Percentiles rank a stretch among this genome's conserved stretches.
Evolutionary conservation across 805 yeast genomes (phyloP).

Genomic region (Nakazawaea wyomingensis): DNA sequence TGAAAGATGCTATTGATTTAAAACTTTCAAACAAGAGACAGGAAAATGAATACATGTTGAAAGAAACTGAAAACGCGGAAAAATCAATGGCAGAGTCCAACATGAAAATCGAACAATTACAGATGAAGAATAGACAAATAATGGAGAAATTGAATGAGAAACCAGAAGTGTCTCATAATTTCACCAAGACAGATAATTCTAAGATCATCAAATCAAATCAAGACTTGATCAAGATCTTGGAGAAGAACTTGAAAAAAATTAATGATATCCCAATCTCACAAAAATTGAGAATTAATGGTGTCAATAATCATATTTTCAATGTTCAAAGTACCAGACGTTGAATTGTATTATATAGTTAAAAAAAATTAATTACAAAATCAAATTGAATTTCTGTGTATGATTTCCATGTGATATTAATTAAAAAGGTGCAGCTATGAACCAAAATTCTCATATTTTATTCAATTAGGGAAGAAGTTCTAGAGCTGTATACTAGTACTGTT

Average conservation of each 20-base stretch:
- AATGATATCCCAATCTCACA: slow-evolving; percentile 12
- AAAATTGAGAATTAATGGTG: slow-evolving; percentile 11
- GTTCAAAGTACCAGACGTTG: slow-evolving; percentile 1
- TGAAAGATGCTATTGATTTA: slow-evolving; percentile 36
- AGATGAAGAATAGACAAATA: background rate
- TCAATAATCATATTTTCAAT: slow-evolving; percentile 8
- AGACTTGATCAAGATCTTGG: slow-evolving; percentile 9
- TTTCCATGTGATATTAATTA: background rate
- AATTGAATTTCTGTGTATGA: background rate
- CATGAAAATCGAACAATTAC: slow-evolving; percentile 1
- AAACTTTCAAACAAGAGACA: slow-evolving; percentile 36
- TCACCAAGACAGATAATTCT: background rate
- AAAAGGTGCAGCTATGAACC: no score
- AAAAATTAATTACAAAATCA: no score
- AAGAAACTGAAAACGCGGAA: slow-evolving; percentile 51
- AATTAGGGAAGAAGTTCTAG: no score
- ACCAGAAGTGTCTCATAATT: background rate
- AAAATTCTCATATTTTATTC: no score
- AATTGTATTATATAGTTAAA: background rate
- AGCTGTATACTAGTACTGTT: no score
- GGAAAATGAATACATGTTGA: slow-evolving; percentile 60
- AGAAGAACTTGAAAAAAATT: slow-evolving; percentile 11
- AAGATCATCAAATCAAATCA: background rate
- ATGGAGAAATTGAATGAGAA: background rate
- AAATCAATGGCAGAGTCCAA: slow-evolving; percentile 42